A percentile compares a stretch with the other conserved stretches of the same genome.
phyloP scores from a whole-genome alignment of 352 stramenopile species.

The Globisporangium solare region DNA sequence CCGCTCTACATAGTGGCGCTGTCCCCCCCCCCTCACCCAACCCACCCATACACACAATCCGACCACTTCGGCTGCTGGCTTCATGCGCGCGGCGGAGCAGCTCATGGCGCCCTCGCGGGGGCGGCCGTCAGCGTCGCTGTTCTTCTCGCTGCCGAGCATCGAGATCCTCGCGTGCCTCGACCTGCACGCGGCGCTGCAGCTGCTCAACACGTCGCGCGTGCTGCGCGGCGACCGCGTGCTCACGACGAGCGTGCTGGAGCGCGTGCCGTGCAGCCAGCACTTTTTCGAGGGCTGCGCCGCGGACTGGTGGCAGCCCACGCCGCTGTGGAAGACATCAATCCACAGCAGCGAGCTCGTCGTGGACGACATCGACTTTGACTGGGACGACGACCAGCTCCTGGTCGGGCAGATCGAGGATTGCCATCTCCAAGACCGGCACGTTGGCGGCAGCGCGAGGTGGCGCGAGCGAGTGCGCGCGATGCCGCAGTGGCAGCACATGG shows the following conservation, averaged over 20 bases:
- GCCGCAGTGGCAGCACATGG: constrained; percentile 44
- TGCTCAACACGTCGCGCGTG: constrained; percentile 38
- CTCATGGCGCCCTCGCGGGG: no score
- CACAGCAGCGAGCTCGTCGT: constrained; percentile 20
- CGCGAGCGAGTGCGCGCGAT: constrained; percentile 30
- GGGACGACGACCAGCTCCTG: constrained; percentile 35
- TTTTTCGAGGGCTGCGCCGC: constrained; percentile 49
- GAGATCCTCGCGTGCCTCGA: constrained; percentile 47
- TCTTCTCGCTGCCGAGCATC: constrained; percentile 34
- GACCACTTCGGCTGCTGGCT: no score
- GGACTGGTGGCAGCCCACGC: constrained; percentile 51
- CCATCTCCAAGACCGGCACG: constrained; percentile 18
- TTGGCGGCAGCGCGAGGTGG: constrained; percentile 22
- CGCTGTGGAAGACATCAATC: constrained; percentile 26
- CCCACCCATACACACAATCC: no score
- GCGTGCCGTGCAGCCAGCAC: constrained; percentile 42
- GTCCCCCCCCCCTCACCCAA: no score
- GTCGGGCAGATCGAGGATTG: constrained; percentile 28
- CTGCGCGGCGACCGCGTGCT: constrained; percentile 37
- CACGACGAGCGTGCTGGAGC: constrained; percentile 36
- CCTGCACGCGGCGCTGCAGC: constrained; percentile 35
- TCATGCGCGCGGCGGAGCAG: no score
- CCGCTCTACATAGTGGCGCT: no score
- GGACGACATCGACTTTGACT: constrained; percentile 35
- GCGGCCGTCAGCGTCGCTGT: constrained; percentile 4